Base-by-base conservation (phyloP, 1,284 basidiomycete genomes). In the Cutaneotrichosporon arboriforme region DNA sequence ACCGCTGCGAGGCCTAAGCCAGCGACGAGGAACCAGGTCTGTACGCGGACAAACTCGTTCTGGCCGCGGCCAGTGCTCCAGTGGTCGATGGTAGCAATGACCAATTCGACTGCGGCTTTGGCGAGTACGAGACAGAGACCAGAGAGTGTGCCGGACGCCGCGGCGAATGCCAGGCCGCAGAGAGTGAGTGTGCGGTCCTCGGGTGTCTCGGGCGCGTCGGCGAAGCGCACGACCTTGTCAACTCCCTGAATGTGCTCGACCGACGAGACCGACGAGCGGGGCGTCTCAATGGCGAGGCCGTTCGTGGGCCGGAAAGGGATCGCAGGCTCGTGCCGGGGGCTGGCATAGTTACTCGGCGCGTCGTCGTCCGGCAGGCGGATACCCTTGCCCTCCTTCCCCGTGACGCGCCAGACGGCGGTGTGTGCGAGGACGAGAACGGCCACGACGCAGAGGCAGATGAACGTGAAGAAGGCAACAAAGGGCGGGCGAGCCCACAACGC, bases 71-170 rank as follows among this genome's bases (percentile, higher is more conserved):
- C 69, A 0, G 69, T 72, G 17, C 65, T 51, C 54, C 61, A 68
- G 55, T 69, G 54, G 8, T 80, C 77, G 34, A 94, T 69, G 0
- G 90, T 91, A 23, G 92, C 77, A 56, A 97, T 77, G 9, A 97
- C 78, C 9, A 97, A 79, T 74, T 96, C 91, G 10, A 96, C 88
- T 3, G 90, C 91, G 49, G 88, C 90, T 77, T 97, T 97, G 33
- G 93, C 92, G 57, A 97, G 88, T 7, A 97, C 78, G 37, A 97
- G 78, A 67, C 91, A 96, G 81, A 96, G 87, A 23, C 92, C 93
- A 1, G 88, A 90, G 15, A 97, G 78, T n/a, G 90, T 91, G 0
- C 92, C 93, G 2, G 88, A 90, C 40, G 86, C 84, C 1, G 89
- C 90, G 9, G 90, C 88, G 70, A 91, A 97, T 0, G 89, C 88